Evolutionary conservation across 371 early-diverging fungal species (phyloP), one percentile per base, ranked within the genome.

Genomic region (Syncephalastrum monosporum): DNA sequence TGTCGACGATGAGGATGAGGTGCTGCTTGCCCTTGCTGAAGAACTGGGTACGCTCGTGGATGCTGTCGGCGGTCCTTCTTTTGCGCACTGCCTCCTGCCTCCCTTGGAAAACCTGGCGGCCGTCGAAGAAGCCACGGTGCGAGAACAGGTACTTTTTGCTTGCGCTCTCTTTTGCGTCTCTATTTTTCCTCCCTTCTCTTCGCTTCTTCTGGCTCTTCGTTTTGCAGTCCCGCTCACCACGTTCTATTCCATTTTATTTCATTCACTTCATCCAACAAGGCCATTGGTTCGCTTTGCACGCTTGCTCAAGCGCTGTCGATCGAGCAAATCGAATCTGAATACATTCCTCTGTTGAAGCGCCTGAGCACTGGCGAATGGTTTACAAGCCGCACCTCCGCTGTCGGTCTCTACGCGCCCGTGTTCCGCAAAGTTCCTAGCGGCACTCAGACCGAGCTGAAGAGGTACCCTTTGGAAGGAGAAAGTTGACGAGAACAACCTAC

Each of bases 1-100:
- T 21, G 91, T 96, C 64, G 99, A 98, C 73, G 99, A 99, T 69
- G 99, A 99, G 67, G 99, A 99, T 76, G 99, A 99, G 69, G 89
- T 99, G 8, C 68, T 99, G 57, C 69, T 93, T 27, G 91, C 95
- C 24, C 80, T 99, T 23, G 97, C 99, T 27, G 96, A 95, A 63
- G 93, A 96, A 56, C 85, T 99, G n/a, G 95, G 93, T 8, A 80
- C 86, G 56, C 94, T 99, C 69, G 84, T 91, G 46, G 93, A 94
- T 47, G 89, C 88, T 65, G 89, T 98, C 24, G 98, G 98, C 44
- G 97, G 97, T 1, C 83, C 90, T 25, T 83, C 85, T 47, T 88
- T 82, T 77, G 93, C 88, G 3, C 93, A 93, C 67, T 77, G 89
- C 64, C 78, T 99, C 21, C 75, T 99, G 51, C 74, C 86, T n/a